These are phyloP conservation scores for Chlamydomonas sphaeroides DNA, from an alignment of 139 green algal species.

Conservation along the genomic window DNA sequence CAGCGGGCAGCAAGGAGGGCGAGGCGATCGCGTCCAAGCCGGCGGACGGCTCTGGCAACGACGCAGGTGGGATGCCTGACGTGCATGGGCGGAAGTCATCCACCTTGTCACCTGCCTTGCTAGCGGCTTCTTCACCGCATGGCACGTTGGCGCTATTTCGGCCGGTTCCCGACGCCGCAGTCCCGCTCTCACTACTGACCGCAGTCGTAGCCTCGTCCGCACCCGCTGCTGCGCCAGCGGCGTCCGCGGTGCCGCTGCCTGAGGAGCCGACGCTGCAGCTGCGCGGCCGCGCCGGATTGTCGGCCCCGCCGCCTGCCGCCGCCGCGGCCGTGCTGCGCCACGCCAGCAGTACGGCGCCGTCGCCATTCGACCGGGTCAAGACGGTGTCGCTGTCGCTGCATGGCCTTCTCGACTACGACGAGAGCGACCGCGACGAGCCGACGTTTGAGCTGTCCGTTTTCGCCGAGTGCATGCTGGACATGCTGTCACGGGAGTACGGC, in stretches of 20 bases:
- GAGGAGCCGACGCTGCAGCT: slow-evolving; percentile 33
- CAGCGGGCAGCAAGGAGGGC: background rate
- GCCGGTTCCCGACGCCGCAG: too few relatives aligned
- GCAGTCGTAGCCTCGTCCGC: background rate
- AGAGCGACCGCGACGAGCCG: slow-evolving; percentile 67
- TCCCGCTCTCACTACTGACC: too few relatives aligned
- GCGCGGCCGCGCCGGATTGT: slow-evolving; percentile 8
- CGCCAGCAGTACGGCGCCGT: too few relatives aligned
- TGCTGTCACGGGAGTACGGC: slow-evolving; percentile 69
- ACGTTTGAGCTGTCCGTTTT: slow-evolving; percentile 81
- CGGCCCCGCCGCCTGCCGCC: too few relatives aligned
- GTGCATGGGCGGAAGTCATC: too few relatives aligned
- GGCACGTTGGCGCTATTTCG: too few relatives aligned
- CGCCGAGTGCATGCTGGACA: slow-evolving; percentile 78
- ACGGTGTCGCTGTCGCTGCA: slow-evolving; percentile 68
- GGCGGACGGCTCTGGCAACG: too few relatives aligned
- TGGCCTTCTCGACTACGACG: slow-evolving; percentile 86
- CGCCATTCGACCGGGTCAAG: slow-evolving; percentile 10
- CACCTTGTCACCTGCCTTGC: too few relatives aligned
- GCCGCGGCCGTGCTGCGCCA: too few relatives aligned
- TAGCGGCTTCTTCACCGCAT: too few relatives aligned
- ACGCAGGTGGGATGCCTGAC: too few relatives aligned
- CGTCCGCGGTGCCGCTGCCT: slow-evolving; percentile 20
- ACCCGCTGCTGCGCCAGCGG: background rate
- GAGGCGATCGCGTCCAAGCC: too few relatives aligned